Base-by-base conservation (phyloP, 306 rosid genomes). In the Pyrus betulifolia region DNA sequence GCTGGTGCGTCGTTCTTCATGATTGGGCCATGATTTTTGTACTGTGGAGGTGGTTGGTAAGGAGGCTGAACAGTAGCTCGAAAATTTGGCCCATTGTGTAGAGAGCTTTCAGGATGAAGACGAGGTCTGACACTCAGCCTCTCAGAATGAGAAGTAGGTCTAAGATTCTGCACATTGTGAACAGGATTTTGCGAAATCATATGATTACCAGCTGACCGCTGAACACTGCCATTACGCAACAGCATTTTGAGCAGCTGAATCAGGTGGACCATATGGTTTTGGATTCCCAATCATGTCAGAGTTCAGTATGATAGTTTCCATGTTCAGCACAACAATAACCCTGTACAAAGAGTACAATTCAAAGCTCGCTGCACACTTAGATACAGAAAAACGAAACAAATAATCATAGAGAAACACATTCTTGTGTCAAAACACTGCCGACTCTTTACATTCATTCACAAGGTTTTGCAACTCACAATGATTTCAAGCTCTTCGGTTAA, bases 1-100 rank as follows among this genome's bases (percentile, higher is more conserved):
- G 98, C 92, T 0, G 98, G 97, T 25, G 98, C 98, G 84, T 95
- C 98, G 42, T 95, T 95, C 91, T 90, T 95, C 81, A 92, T 9
- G 65, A 92, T 81, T 28, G 98, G 77, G 21, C 98, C 98, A 14
- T 79, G 92, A 27, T 78, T 83, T 87, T 78, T 90, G 87, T 90
- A 95, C 46, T 80, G 82, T 13, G 98, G 93, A 76, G 97, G 97
- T 62, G 97, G 97, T 80, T 84, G 89, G 74, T 89, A 89, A 51
- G 97, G 75, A 78, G 96, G 97, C 78, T 95, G 98, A 84, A 95
- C 86, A 3, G 91, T 84, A 71, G 98, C 89, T 78, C 85, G 87
- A 80, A 92, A 83, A 85, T 67, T 88, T 70, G 78, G 93, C 67
- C 8, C 61, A 62, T 28, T 46, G 62, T 45, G 27, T 28, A 3